Evolutionary conservation across 2,329 filamentous ascomycete genomes (phyloP), one percentile per base, ranked within the genome.

Genomic region (Dothideomycetes sp.): DNA sequence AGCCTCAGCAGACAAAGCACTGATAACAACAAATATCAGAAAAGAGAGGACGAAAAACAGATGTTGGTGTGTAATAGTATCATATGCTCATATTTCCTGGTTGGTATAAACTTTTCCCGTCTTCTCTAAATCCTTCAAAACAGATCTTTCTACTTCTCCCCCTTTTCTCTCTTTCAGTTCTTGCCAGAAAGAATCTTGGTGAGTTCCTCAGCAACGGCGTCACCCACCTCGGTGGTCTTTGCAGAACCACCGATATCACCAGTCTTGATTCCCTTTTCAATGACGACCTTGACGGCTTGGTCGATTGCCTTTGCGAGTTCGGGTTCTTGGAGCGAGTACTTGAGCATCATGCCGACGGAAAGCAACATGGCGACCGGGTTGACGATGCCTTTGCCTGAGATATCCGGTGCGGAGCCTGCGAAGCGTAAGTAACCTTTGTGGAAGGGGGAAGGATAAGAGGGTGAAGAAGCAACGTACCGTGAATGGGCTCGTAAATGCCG

Each of bases 401-500:
- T 96, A 57, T 96, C 88, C 19, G 88, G 89, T 15, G 89, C 89
- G 32, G 84, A 91, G 25, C 86, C 83, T 84, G 37, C 17, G 10
- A 27, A 10, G 13, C 7, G 20, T 38, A 13, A 34, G 38, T 33
- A 16, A 16, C 8, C 10, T 27, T 19, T 20, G 10, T 27, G 25
- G 5, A 34, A 24, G 5, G 11, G 5, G 19, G 25, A 33, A 37
- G 35, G 52, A 13, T n/a, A 9, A 39, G 3, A 25, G 20, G 17
- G 19, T 15, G 9, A 19, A n/a, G 11, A 24, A 32, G 27, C 4
- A 15, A 53, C 68, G 55, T 69, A 86, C 85, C 88, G 63, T 98
- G 89, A 54, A 98, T 96, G 18, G 89, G 89, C 73, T 96, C 89
- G 62, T 94, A 98, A 56, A 96, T 94, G 53, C 87, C 89, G 60